phyloP scores from a whole-genome alignment of 2,329 filamentous ascomycete genomes.

The Calonectria pteridis region DNA sequence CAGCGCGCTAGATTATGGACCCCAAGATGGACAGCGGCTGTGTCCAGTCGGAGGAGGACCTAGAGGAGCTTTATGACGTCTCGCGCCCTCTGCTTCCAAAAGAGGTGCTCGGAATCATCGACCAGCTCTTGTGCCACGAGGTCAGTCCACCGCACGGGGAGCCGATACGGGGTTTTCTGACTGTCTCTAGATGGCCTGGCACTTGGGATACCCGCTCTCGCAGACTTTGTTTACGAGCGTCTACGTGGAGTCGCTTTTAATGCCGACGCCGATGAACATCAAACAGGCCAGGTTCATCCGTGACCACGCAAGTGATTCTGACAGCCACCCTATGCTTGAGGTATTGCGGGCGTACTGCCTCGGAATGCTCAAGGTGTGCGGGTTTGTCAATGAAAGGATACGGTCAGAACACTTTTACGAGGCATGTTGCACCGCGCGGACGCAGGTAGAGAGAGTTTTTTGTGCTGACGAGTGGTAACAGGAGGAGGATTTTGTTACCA shows the following conservation, averaged over 20 bases:
- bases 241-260: slow-evolving; percentile 87
- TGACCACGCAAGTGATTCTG: slow-evolving; percentile 44
- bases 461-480: slow-evolving; percentile 50
- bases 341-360: slow-evolving; percentile 89
- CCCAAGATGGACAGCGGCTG: slow-evolving; percentile 98
- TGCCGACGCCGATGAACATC: slow-evolving; percentile 74
- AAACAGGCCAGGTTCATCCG: slow-evolving; percentile 74
- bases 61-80: slow-evolving; percentile 87
- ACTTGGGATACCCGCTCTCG: slow-evolving; percentile 93
- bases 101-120: slow-evolving; percentile 92
- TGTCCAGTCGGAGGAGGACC: slow-evolving; percentile 80
- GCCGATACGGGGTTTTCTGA: not conserved
- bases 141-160: slow-evolving; percentile 58
- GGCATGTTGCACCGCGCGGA: slow-evolving; percentile 56
- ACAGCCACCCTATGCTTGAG: slow-evolving; percentile 64
- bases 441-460: no score
- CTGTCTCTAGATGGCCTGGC: slow-evolving; percentile 85
- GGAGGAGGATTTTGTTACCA: slow-evolving; percentile 97
- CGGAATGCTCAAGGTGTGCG: slow-evolving; percentile 85
- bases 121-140: slow-evolving; percentile 91
- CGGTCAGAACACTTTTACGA: slow-evolving; percentile 92
- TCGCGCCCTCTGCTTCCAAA: slow-evolving; percentile 75
- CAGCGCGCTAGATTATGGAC: slow-evolving; percentile 85
- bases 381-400: slow-evolving; percentile 81
- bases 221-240: slow-evolving; percentile 95